Conservation (phyloP, 768 basidiomycete genomes). For the Peribolospora baueri region DNA sequence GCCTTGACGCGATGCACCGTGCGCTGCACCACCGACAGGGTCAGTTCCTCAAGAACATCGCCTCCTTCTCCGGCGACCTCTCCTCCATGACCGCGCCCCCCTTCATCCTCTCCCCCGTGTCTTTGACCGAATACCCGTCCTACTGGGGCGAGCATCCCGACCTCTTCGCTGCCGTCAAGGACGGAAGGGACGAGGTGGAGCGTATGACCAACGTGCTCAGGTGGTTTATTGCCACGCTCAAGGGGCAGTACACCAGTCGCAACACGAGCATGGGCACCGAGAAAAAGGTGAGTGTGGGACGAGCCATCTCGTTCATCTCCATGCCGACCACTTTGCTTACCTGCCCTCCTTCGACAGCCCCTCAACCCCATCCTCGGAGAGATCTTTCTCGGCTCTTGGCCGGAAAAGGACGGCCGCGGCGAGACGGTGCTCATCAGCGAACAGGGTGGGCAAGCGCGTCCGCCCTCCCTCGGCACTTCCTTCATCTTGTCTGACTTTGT, state of each 20-base stretch:
- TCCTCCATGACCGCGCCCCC: conserved; percentile 23
- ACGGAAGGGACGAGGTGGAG: conserved; percentile 46
- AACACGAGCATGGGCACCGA: conserved; percentile 92
- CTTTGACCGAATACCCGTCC: conserved; percentile 62
- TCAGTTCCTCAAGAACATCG: conserved; percentile 9
- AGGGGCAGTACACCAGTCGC: conserved; percentile 80
- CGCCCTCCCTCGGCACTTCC: conserved; percentile 1
- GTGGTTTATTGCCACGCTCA: conserved; percentile 94
- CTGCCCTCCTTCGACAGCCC: conserved; percentile 29
- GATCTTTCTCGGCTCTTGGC: conserved; percentile 73
- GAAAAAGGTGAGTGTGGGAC: conserved; percentile 48
- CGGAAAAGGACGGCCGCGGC: conserved; percentile 45
- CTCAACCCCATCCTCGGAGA: conserved; percentile 75
- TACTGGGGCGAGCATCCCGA: conserved; percentile 95
- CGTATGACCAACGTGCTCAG: conserved; percentile 55
- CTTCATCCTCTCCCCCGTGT: conserved; percentile 76
- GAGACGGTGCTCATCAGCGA: conserved; percentile 64
- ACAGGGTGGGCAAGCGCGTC: conserved; percentile 23
- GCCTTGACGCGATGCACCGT: too few relatives aligned
- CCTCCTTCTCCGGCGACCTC: conserved; percentile 12
- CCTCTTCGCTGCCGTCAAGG: conserved; percentile 63
- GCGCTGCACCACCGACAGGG: too few relatives aligned
- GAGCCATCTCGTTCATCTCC: neutral
- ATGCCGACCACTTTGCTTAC: conserved; percentile 7
- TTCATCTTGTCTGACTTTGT: neutral